These are phyloP conservation scores for Picea glauca DNA, from an alignment of 75 land plant genomes.

Conservation along the genomic window DNA sequence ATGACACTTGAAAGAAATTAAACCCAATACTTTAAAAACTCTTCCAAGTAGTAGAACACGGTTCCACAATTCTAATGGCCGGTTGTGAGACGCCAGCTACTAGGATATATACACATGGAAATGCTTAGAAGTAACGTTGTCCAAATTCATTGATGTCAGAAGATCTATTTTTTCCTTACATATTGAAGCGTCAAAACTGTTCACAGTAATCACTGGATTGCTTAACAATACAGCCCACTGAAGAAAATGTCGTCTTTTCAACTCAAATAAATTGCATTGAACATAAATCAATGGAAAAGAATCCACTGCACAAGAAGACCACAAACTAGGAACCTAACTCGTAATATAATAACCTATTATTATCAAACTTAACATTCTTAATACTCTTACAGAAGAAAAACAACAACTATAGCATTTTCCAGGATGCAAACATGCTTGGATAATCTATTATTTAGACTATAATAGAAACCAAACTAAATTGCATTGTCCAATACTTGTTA, in stretches of 20 bases:
- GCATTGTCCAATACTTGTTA: neutral
- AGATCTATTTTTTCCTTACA: no score
- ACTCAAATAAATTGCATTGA: neutral
- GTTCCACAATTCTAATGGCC: no score
- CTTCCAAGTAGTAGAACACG: no score
- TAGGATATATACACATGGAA: no score
- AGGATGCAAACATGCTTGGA: neutral
- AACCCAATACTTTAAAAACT: no score
- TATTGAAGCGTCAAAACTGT: no score
- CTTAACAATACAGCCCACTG: neutral
- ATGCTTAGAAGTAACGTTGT: no score
- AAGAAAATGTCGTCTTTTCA: constrained; percentile 1
- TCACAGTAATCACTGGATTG: no score
- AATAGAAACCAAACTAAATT: neutral
- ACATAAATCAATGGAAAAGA: neutral
- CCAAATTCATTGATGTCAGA: no score
- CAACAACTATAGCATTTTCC: neutral
- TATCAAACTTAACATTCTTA: neutral
- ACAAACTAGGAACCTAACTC: neutral
- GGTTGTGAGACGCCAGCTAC: no score
- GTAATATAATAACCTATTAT: neutral
- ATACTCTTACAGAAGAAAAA: neutral
- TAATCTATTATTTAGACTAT: neutral
- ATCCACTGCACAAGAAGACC: neutral
- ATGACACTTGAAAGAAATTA: no score